phyloP scores from a whole-genome alignment of 2,329 filamentous ascomycete species.

The Diaporthe velutina region DNA sequence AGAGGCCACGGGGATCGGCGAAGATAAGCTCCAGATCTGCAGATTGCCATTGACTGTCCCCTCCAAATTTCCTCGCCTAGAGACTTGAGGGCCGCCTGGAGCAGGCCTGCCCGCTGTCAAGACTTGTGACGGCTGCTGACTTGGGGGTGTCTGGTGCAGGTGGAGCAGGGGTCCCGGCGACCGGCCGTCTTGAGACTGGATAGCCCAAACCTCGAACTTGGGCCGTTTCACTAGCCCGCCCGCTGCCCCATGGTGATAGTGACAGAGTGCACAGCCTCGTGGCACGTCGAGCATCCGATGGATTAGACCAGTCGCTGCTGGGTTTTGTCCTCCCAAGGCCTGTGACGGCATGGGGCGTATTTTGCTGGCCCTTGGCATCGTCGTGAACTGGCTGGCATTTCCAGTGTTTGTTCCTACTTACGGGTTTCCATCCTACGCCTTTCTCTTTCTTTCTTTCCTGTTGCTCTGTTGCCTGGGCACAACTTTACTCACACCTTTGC shows the following conservation, averaged over 20 bases:
- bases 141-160: conserved; percentile 8
- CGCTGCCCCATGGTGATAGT: background rate
- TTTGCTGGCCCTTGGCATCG: conserved; percentile 1
- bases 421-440: conserved; percentile 42
- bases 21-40: conserved; percentile 16
- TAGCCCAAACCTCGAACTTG: conserved; percentile 38
- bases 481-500: conserved; percentile 22
- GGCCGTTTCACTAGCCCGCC: conserved; percentile 35
- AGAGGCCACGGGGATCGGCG: background rate
- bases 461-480: background rate
- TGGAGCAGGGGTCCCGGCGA: conserved; percentile 33
- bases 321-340: background rate
- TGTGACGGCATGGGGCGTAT: conserved; percentile 13
- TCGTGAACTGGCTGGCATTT: conserved; percentile 40
- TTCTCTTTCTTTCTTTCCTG: conserved; percentile 37
- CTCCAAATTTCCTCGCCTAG: conserved; percentile 4
- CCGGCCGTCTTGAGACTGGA: conserved; percentile 36
- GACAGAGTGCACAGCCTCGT: conserved; percentile 38
- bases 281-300: conserved; percentile 30
- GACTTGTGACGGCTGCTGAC: background rate
- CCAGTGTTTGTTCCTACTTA: conserved; percentile 38
- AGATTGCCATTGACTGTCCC: conserved; percentile 25
- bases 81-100: background rate
- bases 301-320: background rate
- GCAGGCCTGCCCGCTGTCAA: conserved; percentile 5